Evolutionary conservation across 139 green algal species (phyloP).

Genomic region (Chlorella vulgaris): DNA sequence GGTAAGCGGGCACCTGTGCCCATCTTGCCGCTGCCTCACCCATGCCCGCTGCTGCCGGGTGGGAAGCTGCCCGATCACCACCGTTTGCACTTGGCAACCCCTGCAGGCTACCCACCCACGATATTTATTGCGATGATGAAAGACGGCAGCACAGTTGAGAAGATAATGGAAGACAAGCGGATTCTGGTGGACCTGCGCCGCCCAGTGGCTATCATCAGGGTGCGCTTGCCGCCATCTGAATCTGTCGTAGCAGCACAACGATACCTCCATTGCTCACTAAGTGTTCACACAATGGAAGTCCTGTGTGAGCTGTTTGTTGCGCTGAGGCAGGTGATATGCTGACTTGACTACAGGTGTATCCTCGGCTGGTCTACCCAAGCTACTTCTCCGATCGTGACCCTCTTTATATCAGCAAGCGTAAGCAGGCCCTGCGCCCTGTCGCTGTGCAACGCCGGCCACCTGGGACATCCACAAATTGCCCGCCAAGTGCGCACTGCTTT

Average conservation of each 20-base stretch:
- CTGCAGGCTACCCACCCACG: not conserved
- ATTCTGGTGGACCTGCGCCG: not conserved
- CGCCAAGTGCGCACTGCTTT: too few relatives aligned
- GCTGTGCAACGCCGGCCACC: not conserved
- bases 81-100: not conserved
- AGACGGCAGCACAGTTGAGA: not conserved
- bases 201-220: constrained; percentile 10
- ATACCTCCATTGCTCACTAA: too few relatives aligned
- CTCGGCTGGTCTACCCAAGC: constrained; percentile 5
- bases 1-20: not conserved
- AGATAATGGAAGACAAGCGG: not conserved
- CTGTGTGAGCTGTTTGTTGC: too few relatives aligned
- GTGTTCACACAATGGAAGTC: too few relatives aligned
- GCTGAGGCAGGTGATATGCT: too few relatives aligned
- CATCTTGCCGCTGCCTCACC: too few relatives aligned
- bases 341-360: not conserved
- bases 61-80: not conserved
- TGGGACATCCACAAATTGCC: too few relatives aligned
- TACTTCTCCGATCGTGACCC: constrained; percentile 15
- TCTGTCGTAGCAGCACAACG: too few relatives aligned
- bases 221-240: not conserved
- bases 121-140: not conserved
- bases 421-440: not conserved
- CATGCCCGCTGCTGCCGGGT: not conserved
- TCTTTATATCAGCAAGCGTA: constrained; percentile 7